Conservation (phyloP, 2,329 filamentous ascomycete genomes). For the Nemania bipapillata region DNA sequence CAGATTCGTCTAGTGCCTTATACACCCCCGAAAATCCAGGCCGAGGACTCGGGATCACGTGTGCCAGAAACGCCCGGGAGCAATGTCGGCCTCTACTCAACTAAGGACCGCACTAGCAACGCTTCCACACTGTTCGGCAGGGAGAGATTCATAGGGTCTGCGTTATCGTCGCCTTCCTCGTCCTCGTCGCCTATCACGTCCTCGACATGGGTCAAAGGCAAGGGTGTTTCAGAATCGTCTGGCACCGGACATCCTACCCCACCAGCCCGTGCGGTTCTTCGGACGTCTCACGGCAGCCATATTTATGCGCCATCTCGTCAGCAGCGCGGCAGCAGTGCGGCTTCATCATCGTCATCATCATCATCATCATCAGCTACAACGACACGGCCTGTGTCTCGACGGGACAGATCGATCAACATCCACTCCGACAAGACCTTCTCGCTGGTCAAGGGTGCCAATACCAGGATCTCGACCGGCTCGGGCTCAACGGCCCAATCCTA, state of each 20-base stretch:
- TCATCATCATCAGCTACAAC: too few species aligned
- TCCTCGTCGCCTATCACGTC: constrained; percentile 50
- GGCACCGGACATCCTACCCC: constrained; percentile 50
- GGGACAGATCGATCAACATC: constrained; percentile 61
- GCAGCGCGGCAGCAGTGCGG: constrained; percentile 44
- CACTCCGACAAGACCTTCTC: constrained; percentile 70
- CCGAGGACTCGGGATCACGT: constrained; percentile 43
- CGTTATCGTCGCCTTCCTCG: constrained; percentile 52
- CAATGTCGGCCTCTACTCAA: constrained; percentile 35
- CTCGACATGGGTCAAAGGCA: constrained; percentile 54
- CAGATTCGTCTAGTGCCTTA: constrained; percentile 63
- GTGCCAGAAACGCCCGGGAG: constrained; percentile 35
- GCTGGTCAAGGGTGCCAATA: constrained; percentile 50
- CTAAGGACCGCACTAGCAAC: constrained; percentile 37
- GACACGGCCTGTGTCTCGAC: constrained; percentile 54
- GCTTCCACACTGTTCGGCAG: constrained; percentile 43
- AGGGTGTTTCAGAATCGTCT: constrained; percentile 58
- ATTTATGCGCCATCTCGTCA: constrained; percentile 53
- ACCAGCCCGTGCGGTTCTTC: constrained; percentile 53
- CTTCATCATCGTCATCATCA: too few species aligned
- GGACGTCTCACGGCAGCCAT: constrained; percentile 53
- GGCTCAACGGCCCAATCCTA: constrained; percentile 57
- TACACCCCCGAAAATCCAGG: constrained; percentile 57
- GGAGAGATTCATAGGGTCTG: constrained; percentile 50
- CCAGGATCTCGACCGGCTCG: constrained; percentile 45